Conservation (phyloP, 2,329 filamentous ascomycete species). For the Hypoxylon sp. region DNA sequence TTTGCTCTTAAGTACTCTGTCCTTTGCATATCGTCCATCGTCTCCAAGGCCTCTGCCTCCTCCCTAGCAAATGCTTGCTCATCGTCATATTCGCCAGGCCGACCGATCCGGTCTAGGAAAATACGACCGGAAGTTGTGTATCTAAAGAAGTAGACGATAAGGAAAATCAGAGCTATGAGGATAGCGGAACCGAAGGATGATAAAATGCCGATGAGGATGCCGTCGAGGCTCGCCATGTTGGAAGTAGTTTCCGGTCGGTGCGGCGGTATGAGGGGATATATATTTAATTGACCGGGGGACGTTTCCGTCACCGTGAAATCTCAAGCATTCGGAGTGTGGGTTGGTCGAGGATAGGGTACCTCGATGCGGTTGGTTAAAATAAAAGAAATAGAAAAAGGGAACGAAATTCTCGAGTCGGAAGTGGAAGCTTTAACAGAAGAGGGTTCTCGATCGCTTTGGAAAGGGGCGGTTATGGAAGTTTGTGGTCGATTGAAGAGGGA, state of each 20-base stretch:
- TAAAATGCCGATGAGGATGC: slow-evolving; percentile 93
- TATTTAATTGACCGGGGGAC: slow-evolving; percentile 41
- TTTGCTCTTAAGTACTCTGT: slow-evolving; percentile 95
- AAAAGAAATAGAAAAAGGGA: slow-evolving; percentile 17
- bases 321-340: slow-evolving; percentile 48
- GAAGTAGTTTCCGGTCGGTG: slow-evolving; percentile 31
- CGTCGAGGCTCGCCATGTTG: slow-evolving; percentile 63
- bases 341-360: slow-evolving; percentile 48
- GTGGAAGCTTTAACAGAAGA: slow-evolving; percentile 16
- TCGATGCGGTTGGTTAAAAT: slow-evolving; percentile 38
- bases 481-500: slow-evolving; percentile 35
- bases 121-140: slow-evolving; percentile 91
- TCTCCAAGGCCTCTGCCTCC: slow-evolving; percentile 93
- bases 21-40: slow-evolving; percentile 93
- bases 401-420: slow-evolving; percentile 6
- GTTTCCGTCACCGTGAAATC: slow-evolving; percentile 50
- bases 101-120: slow-evolving; percentile 90
- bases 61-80: slow-evolving; percentile 94
- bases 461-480: slow-evolving; percentile 28
- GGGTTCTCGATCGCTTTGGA: slow-evolving; percentile 26
- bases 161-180: slow-evolving; percentile 82
- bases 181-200: slow-evolving; percentile 94
- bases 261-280: slow-evolving; percentile 31
- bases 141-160: slow-evolving; percentile 92
- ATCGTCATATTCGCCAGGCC: slow-evolving; percentile 97